Evolutionary conservation across 1,284 basidiomycete genomes (phyloP).

Genomic region (Ceratobasidium papillatum): DNA sequence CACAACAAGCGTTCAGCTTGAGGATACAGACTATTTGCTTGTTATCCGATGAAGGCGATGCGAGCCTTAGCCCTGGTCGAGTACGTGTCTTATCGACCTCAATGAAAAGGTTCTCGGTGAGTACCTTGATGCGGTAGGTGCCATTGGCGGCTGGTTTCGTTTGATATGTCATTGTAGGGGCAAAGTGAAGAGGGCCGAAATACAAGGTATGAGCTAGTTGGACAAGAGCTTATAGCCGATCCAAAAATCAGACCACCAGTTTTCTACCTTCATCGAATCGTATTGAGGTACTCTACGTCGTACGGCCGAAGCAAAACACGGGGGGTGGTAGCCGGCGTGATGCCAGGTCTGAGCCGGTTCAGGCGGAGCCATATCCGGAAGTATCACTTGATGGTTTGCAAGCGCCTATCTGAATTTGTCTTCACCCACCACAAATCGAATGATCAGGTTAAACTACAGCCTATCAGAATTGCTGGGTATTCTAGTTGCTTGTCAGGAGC

Average conservation of each 20-base stretch:
- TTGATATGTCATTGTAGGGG: too few relatives aligned
- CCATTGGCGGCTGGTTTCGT: not conserved
- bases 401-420: not conserved
- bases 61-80: not conserved
- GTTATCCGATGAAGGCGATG: not conserved
- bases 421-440: too few relatives aligned
- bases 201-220: too few relatives aligned
- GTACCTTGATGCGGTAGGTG: not conserved
- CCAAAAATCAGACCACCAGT: too few relatives aligned
- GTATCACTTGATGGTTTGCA: not conserved
- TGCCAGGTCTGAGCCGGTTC: not conserved
- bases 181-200: too few relatives aligned
- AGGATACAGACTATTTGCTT: not conserved
- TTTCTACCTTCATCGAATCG: too few relatives aligned
- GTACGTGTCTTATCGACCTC: not conserved
- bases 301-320: too few relatives aligned
- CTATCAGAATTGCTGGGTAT: not conserved
- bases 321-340: not conserved
- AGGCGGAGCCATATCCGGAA: not conserved
- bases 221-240: too few relatives aligned
- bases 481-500: not conserved
- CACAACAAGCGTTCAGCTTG: too few relatives aligned
- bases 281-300: too few relatives aligned
- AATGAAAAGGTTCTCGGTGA: not conserved
- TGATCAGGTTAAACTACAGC: too few relatives aligned